A percentile compares a stretch with the other conserved stretches of the same genome.
Conservation (phyloP, 192 early-diverging fungal species). For the Spizellomyces punctatus region DNA sequence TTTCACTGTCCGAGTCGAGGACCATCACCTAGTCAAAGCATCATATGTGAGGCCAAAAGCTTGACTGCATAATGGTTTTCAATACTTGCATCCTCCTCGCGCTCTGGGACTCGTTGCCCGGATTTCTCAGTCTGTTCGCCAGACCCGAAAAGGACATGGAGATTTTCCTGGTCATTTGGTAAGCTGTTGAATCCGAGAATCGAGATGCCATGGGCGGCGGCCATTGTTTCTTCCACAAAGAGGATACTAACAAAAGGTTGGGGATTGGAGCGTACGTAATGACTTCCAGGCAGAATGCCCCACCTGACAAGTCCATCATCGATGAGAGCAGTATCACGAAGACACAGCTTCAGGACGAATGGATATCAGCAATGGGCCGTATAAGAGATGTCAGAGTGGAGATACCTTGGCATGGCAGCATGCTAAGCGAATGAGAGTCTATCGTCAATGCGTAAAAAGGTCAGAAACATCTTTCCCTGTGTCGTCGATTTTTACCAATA, state of each 20-base stretch:
- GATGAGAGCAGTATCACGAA: slow-evolving; percentile 20
- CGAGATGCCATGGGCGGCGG: neutral
- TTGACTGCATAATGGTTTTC: neutral
- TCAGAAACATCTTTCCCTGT: neutral
- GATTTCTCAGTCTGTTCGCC: neutral
- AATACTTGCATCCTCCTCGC: slow-evolving; percentile 4
- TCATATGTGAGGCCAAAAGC: neutral
- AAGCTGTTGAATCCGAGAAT: slow-evolving; percentile 21
- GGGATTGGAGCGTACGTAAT: neutral
- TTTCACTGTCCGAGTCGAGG: slow-evolving; percentile 16
- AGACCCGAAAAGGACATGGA: neutral
- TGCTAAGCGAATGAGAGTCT: slow-evolving; percentile 19
- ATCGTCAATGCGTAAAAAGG: neutral
- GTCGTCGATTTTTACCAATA: neutral
- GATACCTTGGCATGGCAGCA: slow-evolving; percentile 18
- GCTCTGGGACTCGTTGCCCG: neutral
- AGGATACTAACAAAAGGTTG: slow-evolving; percentile 9
- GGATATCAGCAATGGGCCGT: neutral
- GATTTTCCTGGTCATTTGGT: slow-evolving; percentile 22
- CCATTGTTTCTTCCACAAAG: slow-evolving; percentile 24
- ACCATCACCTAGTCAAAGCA: slow-evolving; percentile 1
- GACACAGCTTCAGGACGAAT: slow-evolving; percentile 14
- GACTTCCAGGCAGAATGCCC: neutral
- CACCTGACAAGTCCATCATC: slow-evolving; percentile 19
- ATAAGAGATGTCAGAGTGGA: neutral